Percentiles rank a stretch among this genome's conserved stretches.
phyloP scores from a whole-genome alignment of 2,329 filamentous ascomycete genomes.

The Trichoderma citrinoviride region DNA sequence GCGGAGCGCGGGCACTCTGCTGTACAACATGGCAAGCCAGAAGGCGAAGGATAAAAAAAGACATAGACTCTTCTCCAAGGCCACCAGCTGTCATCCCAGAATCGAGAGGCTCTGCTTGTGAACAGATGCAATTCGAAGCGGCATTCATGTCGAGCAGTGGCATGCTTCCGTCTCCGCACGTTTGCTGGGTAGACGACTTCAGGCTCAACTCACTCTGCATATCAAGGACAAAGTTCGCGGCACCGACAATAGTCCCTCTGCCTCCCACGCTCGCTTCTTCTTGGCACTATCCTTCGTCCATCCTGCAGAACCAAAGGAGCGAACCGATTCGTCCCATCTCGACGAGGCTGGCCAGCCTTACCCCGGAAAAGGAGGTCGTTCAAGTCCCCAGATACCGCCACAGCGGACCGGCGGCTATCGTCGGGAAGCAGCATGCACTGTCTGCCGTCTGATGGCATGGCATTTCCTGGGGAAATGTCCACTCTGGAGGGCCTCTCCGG shows the following conservation, averaged over 20 bases:
- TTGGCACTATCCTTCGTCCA: not conserved
- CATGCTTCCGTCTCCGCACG: not conserved
- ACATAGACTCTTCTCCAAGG: not conserved
- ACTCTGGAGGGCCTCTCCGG: conserved; percentile 15
- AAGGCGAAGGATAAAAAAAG: not conserved
- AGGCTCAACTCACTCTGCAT: not conserved
- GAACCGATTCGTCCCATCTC: not conserved
- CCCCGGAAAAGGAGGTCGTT: conserved; percentile 23
- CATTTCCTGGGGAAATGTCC: conserved; percentile 20
- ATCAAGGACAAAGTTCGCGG: not conserved
- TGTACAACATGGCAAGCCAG: no score
- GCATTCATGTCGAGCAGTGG: not conserved
- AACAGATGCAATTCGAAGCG: not conserved
- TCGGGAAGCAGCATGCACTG: conserved; percentile 17
- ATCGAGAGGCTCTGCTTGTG: not conserved
- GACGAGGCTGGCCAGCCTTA: conserved; percentile 20
- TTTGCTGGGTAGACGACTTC: not conserved
- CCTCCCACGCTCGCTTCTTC: not conserved
- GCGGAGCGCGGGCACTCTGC: not conserved
- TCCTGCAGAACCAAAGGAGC: not conserved
- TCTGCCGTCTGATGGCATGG: conserved; percentile 14
- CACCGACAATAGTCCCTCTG: not conserved
- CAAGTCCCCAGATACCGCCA: conserved; percentile 22
- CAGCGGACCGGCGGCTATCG: conserved; percentile 23
- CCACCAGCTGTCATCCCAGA: not conserved